phyloP scores from a whole-genome alignment of 306 rosid species.

The Prunus mira region DNA sequence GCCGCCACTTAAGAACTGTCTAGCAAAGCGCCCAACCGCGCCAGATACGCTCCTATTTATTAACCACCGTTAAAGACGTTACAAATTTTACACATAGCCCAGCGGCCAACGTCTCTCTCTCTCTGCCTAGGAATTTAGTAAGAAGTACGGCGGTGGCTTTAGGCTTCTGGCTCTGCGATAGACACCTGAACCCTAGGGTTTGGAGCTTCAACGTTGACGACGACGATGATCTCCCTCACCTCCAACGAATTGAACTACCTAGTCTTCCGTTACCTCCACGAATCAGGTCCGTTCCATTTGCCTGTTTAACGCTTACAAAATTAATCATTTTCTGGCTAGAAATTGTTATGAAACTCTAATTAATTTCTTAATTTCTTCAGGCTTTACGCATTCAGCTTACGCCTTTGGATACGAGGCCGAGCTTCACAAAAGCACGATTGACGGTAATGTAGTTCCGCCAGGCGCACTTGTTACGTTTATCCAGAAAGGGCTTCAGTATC shows the following conservation, averaged over 20 bases:
- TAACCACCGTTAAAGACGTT: neutral
- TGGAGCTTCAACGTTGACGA: neutral
- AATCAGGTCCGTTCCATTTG: constrained; percentile 36
- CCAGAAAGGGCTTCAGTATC: constrained; percentile 65
- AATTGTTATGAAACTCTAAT: neutral
- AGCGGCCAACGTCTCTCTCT: constrained; percentile 17
- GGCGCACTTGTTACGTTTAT: constrained; percentile 62
- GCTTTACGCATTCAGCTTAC: constrained; percentile 66
- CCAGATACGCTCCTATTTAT: neutral
- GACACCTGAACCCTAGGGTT: constrained; percentile 12
- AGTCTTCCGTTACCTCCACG: constrained; percentile 61
- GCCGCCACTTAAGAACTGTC: neutral
- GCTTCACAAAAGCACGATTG: constrained; percentile 44
- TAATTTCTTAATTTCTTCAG: constrained; percentile 25
- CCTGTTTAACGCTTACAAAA: neutral
- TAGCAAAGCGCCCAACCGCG: neutral
- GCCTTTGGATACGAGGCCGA: constrained; percentile 67
- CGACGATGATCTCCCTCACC: constrained; percentile 46
- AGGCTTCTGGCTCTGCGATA: neutral
- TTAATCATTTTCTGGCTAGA: neutral
- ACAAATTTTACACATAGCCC: neutral
- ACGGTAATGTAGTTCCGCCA: constrained; percentile 57
- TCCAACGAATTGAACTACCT: constrained; percentile 57
- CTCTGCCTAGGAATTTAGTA: neutral
- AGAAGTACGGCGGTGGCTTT: neutral